Evolutionary conservation across 1,284 basidiomycete species (phyloP), one percentile per base, ranked within the genome.

Genomic region (Cryptococcus floricola): DNA sequence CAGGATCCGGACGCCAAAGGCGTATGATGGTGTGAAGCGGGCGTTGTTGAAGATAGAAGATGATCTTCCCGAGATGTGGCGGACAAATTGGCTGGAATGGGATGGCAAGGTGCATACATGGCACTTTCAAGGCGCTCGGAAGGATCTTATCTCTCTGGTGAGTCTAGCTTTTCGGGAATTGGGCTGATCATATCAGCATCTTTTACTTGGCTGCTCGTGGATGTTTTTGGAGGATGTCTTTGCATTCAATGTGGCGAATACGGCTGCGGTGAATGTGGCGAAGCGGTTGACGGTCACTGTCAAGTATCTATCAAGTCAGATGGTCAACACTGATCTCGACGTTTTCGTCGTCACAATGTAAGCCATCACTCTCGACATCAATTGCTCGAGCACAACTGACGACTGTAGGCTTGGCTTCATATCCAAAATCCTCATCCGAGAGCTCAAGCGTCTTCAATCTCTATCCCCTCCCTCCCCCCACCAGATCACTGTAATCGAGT

Each of bases 191-290:
- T n/a, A 13, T 10, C 47, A 73, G 72, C 66, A 69, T 27, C 69
- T 71, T 50, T 59, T 73, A 23, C 50, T 71, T 2, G 72, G 72
- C 14, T 70, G 68, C 46, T 60, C 69, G 1, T 71, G 70, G 71
- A 74, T 74, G 72, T 73, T 71, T 60, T 52, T 73, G 5, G 68
- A 65, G 23, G 72, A 74, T 46, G 66, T 71, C 13, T 70, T 58
- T 48, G 58, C 65, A 4, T 73, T 65, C 47, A 65, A 59, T 12
- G 59, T 62, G 6, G 65, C 66, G 19, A 74, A 74, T 41, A 58
- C 50, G 1, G 52, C 56, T 18, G 65, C 72, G 0, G 65, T 74
- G 5, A 61, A 61, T 12, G 63, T 71, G 1, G 72, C 72, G 0
- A 52, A 67, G 28, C 53, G 70, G 9, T 46, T 74, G 44, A 59